Percentiles rank a stretch among this genome's conserved stretches.
These are phyloP conservation scores for Paraphoma sp. DNA, from an alignment of 2,329 filamentous ascomycete genomes.

Conservation along the genomic window DNA sequence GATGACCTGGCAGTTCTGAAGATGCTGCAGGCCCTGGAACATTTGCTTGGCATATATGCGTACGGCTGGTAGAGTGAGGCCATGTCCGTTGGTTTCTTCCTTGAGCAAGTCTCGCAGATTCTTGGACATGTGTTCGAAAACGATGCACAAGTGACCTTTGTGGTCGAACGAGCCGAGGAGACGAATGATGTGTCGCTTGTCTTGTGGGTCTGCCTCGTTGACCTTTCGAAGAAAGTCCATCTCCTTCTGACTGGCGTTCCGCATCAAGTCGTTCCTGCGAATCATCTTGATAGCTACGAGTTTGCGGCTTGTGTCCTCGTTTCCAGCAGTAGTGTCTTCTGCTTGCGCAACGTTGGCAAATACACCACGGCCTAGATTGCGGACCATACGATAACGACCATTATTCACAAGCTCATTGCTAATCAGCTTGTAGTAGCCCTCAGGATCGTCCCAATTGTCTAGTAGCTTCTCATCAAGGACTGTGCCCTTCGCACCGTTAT, in stretches of 20 bases:
- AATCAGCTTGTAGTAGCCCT: conserved; percentile 96
- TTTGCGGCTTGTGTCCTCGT: conserved; percentile 55
- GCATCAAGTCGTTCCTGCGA: conserved; percentile 92
- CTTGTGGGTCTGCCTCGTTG: conserved; percentile 82
- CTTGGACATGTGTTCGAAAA: conserved; percentile 85
- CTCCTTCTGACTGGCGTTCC: conserved; percentile 91
- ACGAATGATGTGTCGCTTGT: conserved; percentile 89
- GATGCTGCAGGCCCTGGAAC: conserved; percentile 84
- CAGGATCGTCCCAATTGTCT: conserved; percentile 91
- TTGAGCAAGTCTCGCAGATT: conserved; percentile 93
- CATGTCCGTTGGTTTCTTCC: conserved; percentile 81
- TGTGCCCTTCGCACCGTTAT: conserved; percentile 31
- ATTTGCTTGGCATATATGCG: conserved; percentile 92
- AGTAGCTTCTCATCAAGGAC: conserved; percentile 74
- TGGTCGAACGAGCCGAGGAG: conserved; percentile 90
- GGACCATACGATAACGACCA: conserved; percentile 85
- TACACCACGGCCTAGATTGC: conserved; percentile 89
- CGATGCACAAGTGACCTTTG: conserved; percentile 94
- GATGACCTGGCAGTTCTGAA: conserved; percentile 91
- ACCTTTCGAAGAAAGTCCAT: conserved; percentile 92
- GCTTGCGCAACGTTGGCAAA: conserved; percentile 96
- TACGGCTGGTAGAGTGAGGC: conserved; percentile 87
- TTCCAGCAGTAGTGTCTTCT: conserved; percentile 36
- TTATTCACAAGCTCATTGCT: conserved; percentile 87
- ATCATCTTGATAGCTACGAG: conserved; percentile 98